Base-by-base conservation (phyloP, 2,329 filamentous ascomycete species). In the Claviceps sp. region DNA sequence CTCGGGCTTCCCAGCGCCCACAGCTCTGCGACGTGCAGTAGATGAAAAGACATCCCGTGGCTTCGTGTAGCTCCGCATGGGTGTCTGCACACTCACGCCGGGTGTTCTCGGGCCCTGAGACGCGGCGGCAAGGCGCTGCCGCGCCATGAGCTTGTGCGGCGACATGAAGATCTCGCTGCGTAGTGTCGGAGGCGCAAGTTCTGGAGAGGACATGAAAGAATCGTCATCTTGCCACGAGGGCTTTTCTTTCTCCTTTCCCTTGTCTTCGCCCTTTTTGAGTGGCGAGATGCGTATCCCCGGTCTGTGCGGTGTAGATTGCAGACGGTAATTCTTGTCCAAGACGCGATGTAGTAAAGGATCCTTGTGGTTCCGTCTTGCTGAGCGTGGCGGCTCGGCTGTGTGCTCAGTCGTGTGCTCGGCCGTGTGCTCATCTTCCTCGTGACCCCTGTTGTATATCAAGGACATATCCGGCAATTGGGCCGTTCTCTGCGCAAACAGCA, bases 301-400 rank as follows among this genome's bases (percentile, higher is more conserved):
- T 61, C 82, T 84, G 58, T 93, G 83, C 0, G 93, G 93, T 10
- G 93, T 98, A 5, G 91, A 89, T 67, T 94, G 88, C 24, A 98
- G 77, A 37, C 91, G 87, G 71, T 95, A 98, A 53, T 87, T 96
- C 69, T 94, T 96, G 73, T 97, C 90, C 5, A 95, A 80, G n/a
- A 97, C 76, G 54, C 86, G 87, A 66, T 97, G 91, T 42, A 98
- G 77, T 8, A 97, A 74, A 2, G 87, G 87, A 63, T 96, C 89
- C 55, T 81, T 79, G 60, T 73, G 60, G 60, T 73, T 61, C 22
- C 62, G 60, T 50, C 66, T 64, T 4, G 55, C 58, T 7, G 67
- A 67, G 6, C 26, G 43, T 24, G 43, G 39, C 47, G 66, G 63
- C 19, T 73, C 63, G 55, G 64, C 55, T 50, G 57, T 64, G 37